Conservation (phyloP, 1,284 basidiomycete genomes). For the Trichosporon sp. region DNA sequence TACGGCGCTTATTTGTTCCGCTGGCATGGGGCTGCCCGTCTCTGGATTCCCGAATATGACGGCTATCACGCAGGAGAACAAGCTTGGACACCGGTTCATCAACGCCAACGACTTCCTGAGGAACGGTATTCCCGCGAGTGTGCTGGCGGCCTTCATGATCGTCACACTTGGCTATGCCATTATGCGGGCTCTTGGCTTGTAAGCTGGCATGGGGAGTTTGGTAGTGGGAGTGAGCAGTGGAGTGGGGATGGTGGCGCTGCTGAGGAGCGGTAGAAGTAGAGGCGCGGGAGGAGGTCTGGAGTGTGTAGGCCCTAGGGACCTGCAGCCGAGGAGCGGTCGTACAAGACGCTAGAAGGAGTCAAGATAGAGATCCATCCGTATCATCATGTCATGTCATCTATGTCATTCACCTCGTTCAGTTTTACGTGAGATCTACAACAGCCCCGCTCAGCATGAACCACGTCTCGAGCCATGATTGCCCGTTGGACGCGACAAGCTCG, state of each 20-base stretch:
- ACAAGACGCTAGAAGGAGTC: neutral
- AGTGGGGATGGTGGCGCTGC: too few species aligned
- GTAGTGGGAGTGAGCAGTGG: too few species aligned
- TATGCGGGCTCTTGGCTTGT: conserved; percentile 30
- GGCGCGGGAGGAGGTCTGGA: too few species aligned
- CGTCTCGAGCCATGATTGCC: conserved; percentile 32
- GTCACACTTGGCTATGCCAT: conserved; percentile 73
- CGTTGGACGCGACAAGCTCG: conserved; percentile 16
- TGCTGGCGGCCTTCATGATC: conserved; percentile 77
- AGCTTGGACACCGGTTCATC: conserved; percentile 82
- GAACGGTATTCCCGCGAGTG: conserved; percentile 85
- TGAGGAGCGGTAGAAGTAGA: too few species aligned
- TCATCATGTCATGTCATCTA: neutral
- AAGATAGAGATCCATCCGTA: neutral
- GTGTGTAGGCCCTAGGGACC: too few species aligned
- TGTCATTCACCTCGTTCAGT: too few species aligned
- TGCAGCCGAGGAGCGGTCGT: too few species aligned
- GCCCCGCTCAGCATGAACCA: conserved; percentile 35
- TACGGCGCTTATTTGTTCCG: conserved; percentile 85
- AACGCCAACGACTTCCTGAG: conserved; percentile 83
- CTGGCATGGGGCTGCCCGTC: conserved; percentile 97
- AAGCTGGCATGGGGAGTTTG: too few species aligned
- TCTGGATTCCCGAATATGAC: conserved; percentile 97
- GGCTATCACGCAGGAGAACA: conserved; percentile 93
- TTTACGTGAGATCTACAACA: conserved; percentile 23